Percentiles rank a stretch among this genome's conserved stretches.
phyloP scores from a whole-genome alignment of 108 stramenopile genomes.

The Aurantiochytrium sp. region DNA sequence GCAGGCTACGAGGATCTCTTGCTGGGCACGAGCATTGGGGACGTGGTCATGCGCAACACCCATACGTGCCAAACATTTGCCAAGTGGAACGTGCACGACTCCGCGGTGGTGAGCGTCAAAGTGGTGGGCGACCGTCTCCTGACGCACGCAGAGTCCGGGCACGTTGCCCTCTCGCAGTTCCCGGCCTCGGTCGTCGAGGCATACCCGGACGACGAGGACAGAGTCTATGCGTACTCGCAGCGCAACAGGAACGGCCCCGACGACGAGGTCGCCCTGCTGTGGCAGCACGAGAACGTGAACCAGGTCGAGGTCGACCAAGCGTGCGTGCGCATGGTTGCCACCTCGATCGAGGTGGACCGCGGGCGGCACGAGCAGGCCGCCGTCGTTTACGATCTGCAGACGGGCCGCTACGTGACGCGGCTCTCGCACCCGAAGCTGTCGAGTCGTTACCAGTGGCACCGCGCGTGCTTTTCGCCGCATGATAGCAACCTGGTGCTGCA shows the following conservation, averaged over 20 bases:
- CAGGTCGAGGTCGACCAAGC: neutral
- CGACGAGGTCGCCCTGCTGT: neutral
- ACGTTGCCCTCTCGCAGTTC: neutral
- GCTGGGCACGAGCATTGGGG: neutral
- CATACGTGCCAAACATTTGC: neutral
- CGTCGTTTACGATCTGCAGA: neutral
- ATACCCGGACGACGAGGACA: neutral
- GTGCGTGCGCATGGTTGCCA: neutral
- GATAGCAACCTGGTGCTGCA: conserved; percentile 6
- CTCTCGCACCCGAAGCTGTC: neutral
- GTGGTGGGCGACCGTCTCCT: neutral
- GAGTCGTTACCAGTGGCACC: neutral
- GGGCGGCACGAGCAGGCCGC: neutral
- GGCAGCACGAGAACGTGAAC: neutral
- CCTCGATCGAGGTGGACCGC: neutral
- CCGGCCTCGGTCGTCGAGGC: neutral
- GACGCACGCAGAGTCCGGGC: neutral
- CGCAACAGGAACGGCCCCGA: neutral
- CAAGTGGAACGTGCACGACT: neutral
- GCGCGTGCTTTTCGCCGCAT: conserved; percentile 18
- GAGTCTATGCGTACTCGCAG: neutral
- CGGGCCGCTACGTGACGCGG: neutral
- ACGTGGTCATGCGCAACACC: neutral
- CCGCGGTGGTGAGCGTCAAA: neutral
- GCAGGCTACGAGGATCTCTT: neutral